Percentiles rank a stretch among this genome's conserved stretches.
phyloP scores from a whole-genome alignment of 2,329 filamentous ascomycete species.

The Elsinoe ampelina region DNA sequence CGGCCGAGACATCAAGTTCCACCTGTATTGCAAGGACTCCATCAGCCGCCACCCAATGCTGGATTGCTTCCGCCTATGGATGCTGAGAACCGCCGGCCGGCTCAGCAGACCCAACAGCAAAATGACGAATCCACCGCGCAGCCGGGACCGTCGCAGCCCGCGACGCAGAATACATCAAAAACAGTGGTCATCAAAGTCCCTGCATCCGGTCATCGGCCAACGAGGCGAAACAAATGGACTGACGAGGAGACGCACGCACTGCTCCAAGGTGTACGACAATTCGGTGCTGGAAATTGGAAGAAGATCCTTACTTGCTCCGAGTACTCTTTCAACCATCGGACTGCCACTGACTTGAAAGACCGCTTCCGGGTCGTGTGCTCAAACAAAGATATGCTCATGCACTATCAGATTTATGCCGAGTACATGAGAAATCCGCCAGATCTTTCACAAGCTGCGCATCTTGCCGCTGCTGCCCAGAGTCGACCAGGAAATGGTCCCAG shows the following conservation, averaged over 20 bases:
- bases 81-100: conserved; percentile 28
- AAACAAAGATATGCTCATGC: conserved; percentile 11
- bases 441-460: neutral
- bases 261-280: conserved; percentile 49
- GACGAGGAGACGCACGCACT: conserved; percentile 52
- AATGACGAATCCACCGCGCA: neutral
- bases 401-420: conserved; percentile 8
- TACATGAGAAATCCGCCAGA: conserved; percentile 3
- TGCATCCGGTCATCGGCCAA: neutral
- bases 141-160: conserved; percentile 22
- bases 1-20: conserved; percentile 32
- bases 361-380: conserved; percentile 23
- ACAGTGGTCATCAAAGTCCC: conserved; percentile 19
- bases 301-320: conserved; percentile 50
- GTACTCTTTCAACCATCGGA: conserved; percentile 48
- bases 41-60: conserved; percentile 55
- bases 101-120: neutral
- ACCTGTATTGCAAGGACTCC: conserved; percentile 48
- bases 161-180: conserved; percentile 28
- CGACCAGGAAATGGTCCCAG: neutral
- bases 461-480: neutral
- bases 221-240: conserved; percentile 45
- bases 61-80: conserved; percentile 53
- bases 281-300: conserved; percentile 57
- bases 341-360: conserved; percentile 56